These are phyloP conservation scores for Melocanna baccifera DNA, from an alignment of 176 grass and related monocot species.

Conservation along the genomic window DNA sequence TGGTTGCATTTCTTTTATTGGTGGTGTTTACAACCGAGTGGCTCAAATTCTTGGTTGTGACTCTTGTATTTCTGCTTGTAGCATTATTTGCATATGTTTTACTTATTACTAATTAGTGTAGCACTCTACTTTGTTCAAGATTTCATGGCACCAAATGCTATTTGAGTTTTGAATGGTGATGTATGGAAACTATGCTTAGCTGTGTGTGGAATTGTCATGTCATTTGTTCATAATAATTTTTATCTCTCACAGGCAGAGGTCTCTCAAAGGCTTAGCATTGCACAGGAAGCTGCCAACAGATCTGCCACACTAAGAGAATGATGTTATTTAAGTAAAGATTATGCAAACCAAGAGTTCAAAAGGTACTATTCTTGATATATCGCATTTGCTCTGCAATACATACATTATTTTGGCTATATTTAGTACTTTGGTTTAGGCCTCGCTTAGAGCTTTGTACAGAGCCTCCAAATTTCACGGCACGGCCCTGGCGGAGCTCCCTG, in stretches of 20 bases:
- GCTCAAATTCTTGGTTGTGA: neutral
- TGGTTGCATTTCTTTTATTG: slow-evolving; percentile 3
- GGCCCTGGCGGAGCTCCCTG: too few relatives aligned
- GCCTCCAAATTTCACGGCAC: too few relatives aligned
- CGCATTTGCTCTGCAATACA: too few relatives aligned
- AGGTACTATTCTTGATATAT: too few relatives aligned
- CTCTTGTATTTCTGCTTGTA: neutral
- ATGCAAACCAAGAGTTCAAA: too few relatives aligned
- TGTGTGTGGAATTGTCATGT: neutral
- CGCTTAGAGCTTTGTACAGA: too few relatives aligned
- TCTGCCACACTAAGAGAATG: too few relatives aligned
- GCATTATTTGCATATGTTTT: neutral
- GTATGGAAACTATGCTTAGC: neutral
- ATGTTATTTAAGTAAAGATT: too few relatives aligned
- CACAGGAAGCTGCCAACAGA: slow-evolving; percentile 69
- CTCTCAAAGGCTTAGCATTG: slow-evolving; percentile 77
- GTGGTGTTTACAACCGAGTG: neutral
- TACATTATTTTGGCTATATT: too few relatives aligned
- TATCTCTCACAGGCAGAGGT: slow-evolving; percentile 74
- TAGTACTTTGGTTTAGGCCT: too few relatives aligned
- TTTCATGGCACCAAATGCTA: neutral
- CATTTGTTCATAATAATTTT: slow-evolving; percentile 28
- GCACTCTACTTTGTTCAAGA: neutral
- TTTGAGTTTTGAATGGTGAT: slow-evolving; percentile 2
- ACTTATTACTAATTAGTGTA: neutral